Base-by-base conservation (phyloP, 768 basidiomycete genomes). In the Suillus occidentalis region DNA sequence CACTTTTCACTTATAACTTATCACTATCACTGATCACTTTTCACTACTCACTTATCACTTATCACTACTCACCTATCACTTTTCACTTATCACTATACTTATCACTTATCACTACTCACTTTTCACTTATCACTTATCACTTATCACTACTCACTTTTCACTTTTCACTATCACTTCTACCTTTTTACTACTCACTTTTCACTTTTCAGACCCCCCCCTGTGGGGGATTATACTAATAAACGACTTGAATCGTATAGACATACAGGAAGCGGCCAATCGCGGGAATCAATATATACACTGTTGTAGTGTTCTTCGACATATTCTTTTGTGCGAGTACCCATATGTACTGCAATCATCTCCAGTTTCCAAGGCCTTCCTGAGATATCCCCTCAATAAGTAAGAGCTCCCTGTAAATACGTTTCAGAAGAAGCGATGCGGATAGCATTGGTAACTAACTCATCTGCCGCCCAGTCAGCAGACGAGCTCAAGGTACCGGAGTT, bases 321-420 rank as follows among this genome's bases (percentile, higher is more conserved):
- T 72, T 97, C 94, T 74, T 90, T 95, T 13, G 95, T 91, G 63
- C 95, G 85, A 12, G 95, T 95, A 10, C 97, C 97, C n/a, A n/a
- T 43, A 99, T 97, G 94, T 70, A 94, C 95, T 1, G 95, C 91
- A 50, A 97, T 93, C 71, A 95, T 95, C 73, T 90, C 97, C 97
- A 99, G 74, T 98, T 99, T 4, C 97, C 97, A 40, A 99, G 77
- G 1, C 97, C 97, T 72, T 94, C 91, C 31, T 86, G 83, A 9
- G 92, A 85, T 39, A 95, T 87, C 37, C 95, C 97, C 62, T 96
- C 94, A 52, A 98, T 80, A 20, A 99, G 81, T 8, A 97, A 80
- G 2, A 99, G 82, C 74, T 99, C n/a, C n/a, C 94, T 96, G 69
- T 31, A 7, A 36, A 34, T 68, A 31, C 60, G 59, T 13, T 49